A percentile compares a stretch with the other conserved stretches of the same genome.
These are phyloP conservation scores for Venustampulla echinocandica DNA, from an alignment of 495 filamentous ascomycete genomes.

Conservation along the genomic window DNA sequence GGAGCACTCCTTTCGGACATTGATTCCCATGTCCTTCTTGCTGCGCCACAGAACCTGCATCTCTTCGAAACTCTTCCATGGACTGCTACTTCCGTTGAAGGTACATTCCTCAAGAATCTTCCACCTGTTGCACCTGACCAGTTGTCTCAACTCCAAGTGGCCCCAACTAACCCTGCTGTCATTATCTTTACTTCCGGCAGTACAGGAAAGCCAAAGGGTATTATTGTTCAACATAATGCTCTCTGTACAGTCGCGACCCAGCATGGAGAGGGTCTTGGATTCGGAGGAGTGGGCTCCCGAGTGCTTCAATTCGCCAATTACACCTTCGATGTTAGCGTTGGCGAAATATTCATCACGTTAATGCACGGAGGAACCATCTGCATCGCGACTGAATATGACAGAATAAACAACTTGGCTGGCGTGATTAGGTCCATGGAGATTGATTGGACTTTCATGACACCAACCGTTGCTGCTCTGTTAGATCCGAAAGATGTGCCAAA, in stretches of 20 bases:
- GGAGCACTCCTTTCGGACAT: too few relatives aligned
- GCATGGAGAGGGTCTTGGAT: too few relatives aligned
- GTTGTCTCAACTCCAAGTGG: background rate
- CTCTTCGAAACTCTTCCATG: background rate
- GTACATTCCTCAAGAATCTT: background rate
- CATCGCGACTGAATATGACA: too few relatives aligned
- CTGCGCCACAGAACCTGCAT: too few relatives aligned
- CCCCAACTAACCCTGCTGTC: background rate
- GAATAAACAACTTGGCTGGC: too few relatives aligned
- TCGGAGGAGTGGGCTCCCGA: too few relatives aligned
- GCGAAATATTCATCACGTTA: too few relatives aligned
- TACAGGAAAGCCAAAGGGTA: slow-evolving; percentile 1
- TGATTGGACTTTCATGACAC: background rate
- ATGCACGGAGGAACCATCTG: too few relatives aligned
- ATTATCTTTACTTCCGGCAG: background rate
- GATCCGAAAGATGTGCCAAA: background rate
- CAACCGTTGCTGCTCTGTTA: background rate
- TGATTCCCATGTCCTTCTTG: too few relatives aligned
- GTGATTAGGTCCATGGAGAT: too few relatives aligned
- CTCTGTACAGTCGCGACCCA: background rate
- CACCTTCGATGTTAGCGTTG: too few relatives aligned
- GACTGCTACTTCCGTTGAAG: background rate
- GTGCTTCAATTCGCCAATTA: too few relatives aligned
- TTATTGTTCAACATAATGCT: background rate
- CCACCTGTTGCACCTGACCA: background rate